A percentile compares a stretch with the other conserved stretches of the same genome.
phyloP scores from a whole-genome alignment of 2,329 filamentous ascomycete genomes.

The Helminthosporium solani region DNA sequence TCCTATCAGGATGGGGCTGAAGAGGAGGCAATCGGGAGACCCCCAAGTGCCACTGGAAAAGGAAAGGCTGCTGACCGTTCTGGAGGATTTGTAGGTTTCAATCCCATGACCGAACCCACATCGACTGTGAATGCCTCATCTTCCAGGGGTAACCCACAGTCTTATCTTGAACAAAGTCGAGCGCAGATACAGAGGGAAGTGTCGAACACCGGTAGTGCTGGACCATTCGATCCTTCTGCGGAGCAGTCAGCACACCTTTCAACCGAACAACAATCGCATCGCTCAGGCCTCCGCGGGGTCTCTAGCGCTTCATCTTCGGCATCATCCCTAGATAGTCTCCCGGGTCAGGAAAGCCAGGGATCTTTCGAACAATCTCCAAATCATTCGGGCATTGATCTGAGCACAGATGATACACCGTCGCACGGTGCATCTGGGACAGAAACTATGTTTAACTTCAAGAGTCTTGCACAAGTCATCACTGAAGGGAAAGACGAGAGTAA shows the following conservation, averaged over 20 bases:
- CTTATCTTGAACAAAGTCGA: conserved; percentile 49
- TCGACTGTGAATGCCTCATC: conserved; percentile 43
- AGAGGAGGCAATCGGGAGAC: conserved; percentile 28
- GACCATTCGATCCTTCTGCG: conserved; percentile 43
- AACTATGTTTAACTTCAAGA: conserved; percentile 88
- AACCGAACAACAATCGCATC: conserved; percentile 47
- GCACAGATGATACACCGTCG: conserved; percentile 29
- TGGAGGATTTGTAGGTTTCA: conserved; percentile 40
- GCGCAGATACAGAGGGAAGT: conserved; percentile 43
- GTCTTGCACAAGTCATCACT: conserved; percentile 80
- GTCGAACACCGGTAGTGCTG: conserved; percentile 42
- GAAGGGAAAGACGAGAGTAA: conserved; percentile 47
- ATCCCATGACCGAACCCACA: conserved; percentile 46
- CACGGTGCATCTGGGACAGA: conserved; percentile 59
- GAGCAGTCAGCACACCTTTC: conserved; percentile 31
- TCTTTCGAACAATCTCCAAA: conserved; percentile 50
- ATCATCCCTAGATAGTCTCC: conserved; percentile 70
- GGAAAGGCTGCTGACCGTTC: conserved; percentile 51
- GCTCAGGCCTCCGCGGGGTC: conserved; percentile 75
- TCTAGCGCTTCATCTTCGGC: conserved; percentile 83
- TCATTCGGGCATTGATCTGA: conserved; percentile 53
- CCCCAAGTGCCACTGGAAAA: conserved; percentile 42
- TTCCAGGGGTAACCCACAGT: conserved; percentile 44
- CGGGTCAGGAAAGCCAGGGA: conserved; percentile 21
- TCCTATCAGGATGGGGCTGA: conserved; percentile 56